Conservation (phyloP, 108 stramenopile species). For the Cyclotella kingstonii region DNA sequence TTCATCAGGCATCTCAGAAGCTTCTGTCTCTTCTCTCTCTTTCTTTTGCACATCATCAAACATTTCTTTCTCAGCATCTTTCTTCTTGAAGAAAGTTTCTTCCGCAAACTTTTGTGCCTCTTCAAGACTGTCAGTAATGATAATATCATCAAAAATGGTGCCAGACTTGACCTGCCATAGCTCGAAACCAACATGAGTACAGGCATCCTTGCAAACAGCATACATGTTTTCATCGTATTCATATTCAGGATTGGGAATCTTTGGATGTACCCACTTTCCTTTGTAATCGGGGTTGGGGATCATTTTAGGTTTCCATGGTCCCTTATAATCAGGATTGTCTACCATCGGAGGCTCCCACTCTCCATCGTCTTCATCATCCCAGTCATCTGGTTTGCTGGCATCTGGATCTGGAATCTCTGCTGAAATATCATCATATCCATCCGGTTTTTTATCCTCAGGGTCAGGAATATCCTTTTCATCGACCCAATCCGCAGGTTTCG, state of each 20-base stretch:
- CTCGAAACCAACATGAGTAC: slow-evolving; percentile 98
- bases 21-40: slow-evolving; percentile 48
- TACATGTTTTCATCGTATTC: slow-evolving; percentile 82
- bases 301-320: slow-evolving; percentile 92
- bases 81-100: slow-evolving; percentile 96
- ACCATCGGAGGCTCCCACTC: slow-evolving; percentile 96
- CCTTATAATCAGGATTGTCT: slow-evolving; percentile 98
- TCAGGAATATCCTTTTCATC: slow-evolving; percentile 93
- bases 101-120: slow-evolving; percentile 95
- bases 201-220: slow-evolving; percentile 94
- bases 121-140: slow-evolving; percentile 95
- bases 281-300: slow-evolving; percentile 98
- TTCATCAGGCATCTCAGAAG: slow-evolving; percentile 21
- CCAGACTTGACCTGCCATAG: slow-evolving; percentile 98
- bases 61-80: slow-evolving; percentile 96
- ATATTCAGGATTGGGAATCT: slow-evolving; percentile 96
- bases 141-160: slow-evolving; percentile 98
- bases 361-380: slow-evolving; percentile 99
- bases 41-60: slow-evolving; percentile 81
- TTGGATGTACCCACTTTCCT: slow-evolving; percentile 93
- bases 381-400: slow-evolving; percentile 95
- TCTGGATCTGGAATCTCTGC: slow-evolving; percentile 92
- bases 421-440: slow-evolving; percentile 94
- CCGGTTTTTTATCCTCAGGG: slow-evolving; percentile 96
- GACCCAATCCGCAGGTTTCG: slow-evolving; percentile 98